Percentiles rank a stretch among this genome's conserved stretches.
Evolutionary conservation across 352 stramenopile genomes (phyloP).

Genomic region (Globisporangium solare): DNA sequence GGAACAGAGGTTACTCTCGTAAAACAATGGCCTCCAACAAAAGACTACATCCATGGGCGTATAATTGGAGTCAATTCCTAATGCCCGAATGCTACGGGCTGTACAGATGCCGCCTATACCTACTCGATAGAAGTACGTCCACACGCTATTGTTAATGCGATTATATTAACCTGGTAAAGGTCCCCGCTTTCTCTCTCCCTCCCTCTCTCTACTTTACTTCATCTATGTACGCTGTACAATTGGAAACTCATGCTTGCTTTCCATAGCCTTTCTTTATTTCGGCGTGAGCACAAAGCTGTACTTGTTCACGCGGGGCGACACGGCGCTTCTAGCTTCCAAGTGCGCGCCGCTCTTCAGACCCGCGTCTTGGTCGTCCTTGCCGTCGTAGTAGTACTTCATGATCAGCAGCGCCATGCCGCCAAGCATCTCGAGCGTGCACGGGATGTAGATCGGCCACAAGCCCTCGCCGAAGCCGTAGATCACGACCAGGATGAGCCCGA

Average conservation of each 20-base stretch:
- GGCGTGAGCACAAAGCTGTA: conserved; percentile 14
- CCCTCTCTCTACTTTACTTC: background rate
- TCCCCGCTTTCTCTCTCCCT: background rate
- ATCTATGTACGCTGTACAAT: background rate
- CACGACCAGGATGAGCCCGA: conserved; percentile 26
- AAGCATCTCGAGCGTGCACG: conserved; percentile 32
- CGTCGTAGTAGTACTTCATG: conserved; percentile 33
- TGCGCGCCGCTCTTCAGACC: conserved; percentile 9
- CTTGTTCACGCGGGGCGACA: conserved; percentile 10
- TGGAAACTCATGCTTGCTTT: background rate
- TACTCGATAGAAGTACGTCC: no score
- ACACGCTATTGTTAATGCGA: no score
- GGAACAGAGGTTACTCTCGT: no score
- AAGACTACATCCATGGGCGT: no score
- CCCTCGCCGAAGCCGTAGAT: conserved; percentile 33
- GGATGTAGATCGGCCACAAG: conserved; percentile 47
- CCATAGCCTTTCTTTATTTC: conserved; percentile 7
- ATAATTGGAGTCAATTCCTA: no score
- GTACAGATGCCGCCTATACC: no score
- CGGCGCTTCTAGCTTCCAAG: background rate
- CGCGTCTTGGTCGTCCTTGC: conserved; percentile 8
- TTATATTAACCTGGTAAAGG: no score
- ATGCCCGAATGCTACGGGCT: no score
- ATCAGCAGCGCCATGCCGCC: conserved; percentile 22
- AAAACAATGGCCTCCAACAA: no score